Percentiles rank a stretch among this genome's conserved stretches.
Conservation (phyloP, 306 rosid genomes). For the Alnus glutinosa region DNA sequence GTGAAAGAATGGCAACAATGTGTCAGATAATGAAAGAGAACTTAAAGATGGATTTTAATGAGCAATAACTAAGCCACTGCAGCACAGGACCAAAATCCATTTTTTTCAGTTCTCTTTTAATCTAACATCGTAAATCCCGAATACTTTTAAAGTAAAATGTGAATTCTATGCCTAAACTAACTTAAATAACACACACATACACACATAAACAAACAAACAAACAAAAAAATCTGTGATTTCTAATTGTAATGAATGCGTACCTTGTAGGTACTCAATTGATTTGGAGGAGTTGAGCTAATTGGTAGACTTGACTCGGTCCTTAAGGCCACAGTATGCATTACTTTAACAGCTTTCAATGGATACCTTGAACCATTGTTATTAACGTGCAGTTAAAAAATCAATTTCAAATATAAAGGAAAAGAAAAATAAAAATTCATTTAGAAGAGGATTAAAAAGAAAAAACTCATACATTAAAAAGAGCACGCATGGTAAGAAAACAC, state of each 20-base stretch:
- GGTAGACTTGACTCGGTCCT: constrained; percentile 71
- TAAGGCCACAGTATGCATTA: constrained; percentile 87
- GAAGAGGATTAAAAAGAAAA: neutral
- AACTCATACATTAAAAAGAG: neutral
- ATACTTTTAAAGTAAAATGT: neutral
- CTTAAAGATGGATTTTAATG: constrained; percentile 9
- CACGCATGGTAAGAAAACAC: neutral
- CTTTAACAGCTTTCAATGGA: constrained; percentile 95
- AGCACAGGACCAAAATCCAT: neutral
- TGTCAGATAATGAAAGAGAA: constrained; percentile 17
- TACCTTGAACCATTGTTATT: constrained; percentile 50
- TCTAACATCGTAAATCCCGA: neutral
- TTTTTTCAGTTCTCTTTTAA: neutral
- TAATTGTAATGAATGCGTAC: constrained; percentile 38
- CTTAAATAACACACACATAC: neutral
- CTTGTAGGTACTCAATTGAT: constrained; percentile 41
- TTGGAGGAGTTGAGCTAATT: constrained; percentile 47
- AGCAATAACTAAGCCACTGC: neutral
- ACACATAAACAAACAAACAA: too few species aligned
- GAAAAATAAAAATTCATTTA: constrained; percentile 7
- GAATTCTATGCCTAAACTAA: neutral
- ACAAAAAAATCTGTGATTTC: neutral
- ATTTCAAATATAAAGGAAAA: constrained; percentile 17
- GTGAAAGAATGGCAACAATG: constrained; percentile 36
- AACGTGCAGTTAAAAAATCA: constrained; percentile 12